A percentile compares a stretch with the other conserved stretches of the same genome.
Conservation (phyloP, 345 rosid species). For the Gossypium anomalum region DNA sequence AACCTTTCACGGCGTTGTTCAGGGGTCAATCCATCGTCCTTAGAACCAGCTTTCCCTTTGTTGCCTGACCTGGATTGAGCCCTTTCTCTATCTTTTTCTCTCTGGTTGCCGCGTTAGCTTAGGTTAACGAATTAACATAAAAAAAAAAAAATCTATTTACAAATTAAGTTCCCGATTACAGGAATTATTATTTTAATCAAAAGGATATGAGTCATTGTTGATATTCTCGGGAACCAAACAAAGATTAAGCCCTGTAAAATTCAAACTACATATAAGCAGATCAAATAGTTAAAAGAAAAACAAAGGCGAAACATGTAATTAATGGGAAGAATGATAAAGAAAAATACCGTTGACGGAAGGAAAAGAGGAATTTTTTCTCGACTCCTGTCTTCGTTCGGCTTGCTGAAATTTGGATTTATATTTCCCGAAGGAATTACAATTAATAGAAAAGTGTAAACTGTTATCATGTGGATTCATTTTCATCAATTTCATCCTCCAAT, state of each 20-base stretch:
- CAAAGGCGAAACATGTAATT: too few species aligned
- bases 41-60: constrained; percentile 26
- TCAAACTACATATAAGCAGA: neutral
- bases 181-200: constrained; percentile 12
- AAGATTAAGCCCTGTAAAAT: constrained; percentile 20
- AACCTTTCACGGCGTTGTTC: constrained; percentile 90
- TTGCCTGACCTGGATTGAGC: constrained; percentile 49
- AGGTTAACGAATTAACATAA: constrained; percentile 32
- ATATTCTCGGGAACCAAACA: constrained; percentile 4
- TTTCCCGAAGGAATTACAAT: too few species aligned
- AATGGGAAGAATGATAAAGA: neutral
- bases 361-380: neutral
- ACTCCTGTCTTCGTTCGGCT: too few species aligned
- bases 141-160: neutral
- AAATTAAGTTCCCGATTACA: neutral
- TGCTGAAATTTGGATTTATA: too few species aligned
- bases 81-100: constrained; percentile 79
- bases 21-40: constrained; percentile 67
- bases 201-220: constrained; percentile 67
- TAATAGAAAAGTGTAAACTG: too few species aligned
- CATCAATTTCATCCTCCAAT: too few species aligned
- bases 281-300: neutral
- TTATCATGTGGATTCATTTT: too few species aligned
- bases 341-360: neutral
- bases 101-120: constrained; percentile 65